Evolutionary conservation across 495 filamentous ascomycete species (phyloP), one percentile per base, ranked within the genome.

Genomic region (Annulohypoxylon maeteangense): DNA sequence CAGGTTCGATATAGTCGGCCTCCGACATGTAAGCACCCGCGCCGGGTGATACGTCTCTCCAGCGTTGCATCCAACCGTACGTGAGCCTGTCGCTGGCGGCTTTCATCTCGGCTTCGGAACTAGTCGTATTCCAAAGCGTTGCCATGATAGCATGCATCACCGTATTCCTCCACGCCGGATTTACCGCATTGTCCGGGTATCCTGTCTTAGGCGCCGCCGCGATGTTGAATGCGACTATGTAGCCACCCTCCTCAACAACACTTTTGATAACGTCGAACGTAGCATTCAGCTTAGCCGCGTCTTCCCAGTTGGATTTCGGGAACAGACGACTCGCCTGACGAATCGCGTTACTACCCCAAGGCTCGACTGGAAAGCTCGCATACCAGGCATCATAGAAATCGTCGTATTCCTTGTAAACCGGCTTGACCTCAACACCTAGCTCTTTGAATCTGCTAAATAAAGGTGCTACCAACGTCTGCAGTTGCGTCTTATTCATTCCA

Each of bases 1-100:
- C 72, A 0, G 88, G 87, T 67, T 90, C 86, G 34, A 82, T 78
- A 51, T 85, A 78, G 71, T 89, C 86, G 23, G 76, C 81, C 76
- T 86, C 82, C 23, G 72, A 77, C 34, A 83, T 71, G 66, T 84
- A 84, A 1, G 78, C 77, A 1, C 82, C 82, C 6, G 78, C 70
- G 3, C 78, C 80, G 1, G 78, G 80, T 0, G 81, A 78, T 18
- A 85, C 75, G 11, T 75, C 79, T 23, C 78, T 57, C 80, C 78
- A 74, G 61, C 78, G 50, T 70, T 76, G 75, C 58, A 84, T 81
- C 74, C 84, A 85, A 42, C 79, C 80, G 51, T 83, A 80, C 1
- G 86, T 88, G 25, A 88, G 76, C 68, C 80, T 84, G 42, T 82
- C 47, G 63, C 81, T 82, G n/a, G 80, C 74, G 7, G 68, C 72